A percentile compares a stretch with the other conserved stretches of the same genome.
These are phyloP conservation scores for Tetracladium maxilliforme DNA, from an alignment of 2,329 filamentous ascomycete genomes.

Conservation along the genomic window DNA sequence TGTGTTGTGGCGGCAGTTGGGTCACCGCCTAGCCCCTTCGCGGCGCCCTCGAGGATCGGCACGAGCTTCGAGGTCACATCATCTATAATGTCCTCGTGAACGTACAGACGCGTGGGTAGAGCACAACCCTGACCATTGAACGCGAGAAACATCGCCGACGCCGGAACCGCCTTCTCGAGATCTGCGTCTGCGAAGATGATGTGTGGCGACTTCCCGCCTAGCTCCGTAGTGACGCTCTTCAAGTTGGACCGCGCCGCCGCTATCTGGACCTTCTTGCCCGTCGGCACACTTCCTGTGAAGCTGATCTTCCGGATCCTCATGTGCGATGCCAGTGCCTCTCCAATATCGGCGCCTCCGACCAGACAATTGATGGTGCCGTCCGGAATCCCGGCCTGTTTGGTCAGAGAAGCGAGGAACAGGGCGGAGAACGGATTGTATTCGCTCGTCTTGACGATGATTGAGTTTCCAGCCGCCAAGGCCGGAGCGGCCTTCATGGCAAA, in stretches of 20 bases:
- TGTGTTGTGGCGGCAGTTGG: conserved; percentile 5
- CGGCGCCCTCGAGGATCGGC: conserved; percentile 6
- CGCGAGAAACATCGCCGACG: conserved; percentile 6
- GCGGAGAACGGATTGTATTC: conserved; percentile 48
- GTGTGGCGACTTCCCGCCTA: conserved; percentile 48
- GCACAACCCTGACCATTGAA: conserved; percentile 11
- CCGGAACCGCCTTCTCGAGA: conserved; percentile 8
- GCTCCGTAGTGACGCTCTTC: conserved; percentile 48
- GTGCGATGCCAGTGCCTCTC: conserved; percentile 49
- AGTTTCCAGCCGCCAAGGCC: conserved; percentile 40
- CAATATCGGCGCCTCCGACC: conserved; percentile 54
- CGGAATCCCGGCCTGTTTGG: conserved; percentile 57
- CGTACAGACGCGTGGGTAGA: conserved; percentile 9
- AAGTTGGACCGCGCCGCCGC: conserved; percentile 39
- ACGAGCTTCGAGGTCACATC: conserved; percentile 9
- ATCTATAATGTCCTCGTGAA: conserved; percentile 8
- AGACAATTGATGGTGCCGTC: conserved; percentile 59
- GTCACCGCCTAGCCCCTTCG: conserved; percentile 7
- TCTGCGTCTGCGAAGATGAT: conserved; percentile 49
- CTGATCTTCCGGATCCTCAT: conserved; percentile 55
- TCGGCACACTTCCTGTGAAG: conserved; percentile 60
- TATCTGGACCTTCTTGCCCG: conserved; percentile 59
- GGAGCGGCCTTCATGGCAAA: conserved; percentile 61
- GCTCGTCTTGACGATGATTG: conserved; percentile 42
- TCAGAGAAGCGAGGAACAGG: conserved; percentile 45